phyloP scores from a whole-genome alignment of 805 yeast genomes.

The Monosporozyma solicola region DNA sequence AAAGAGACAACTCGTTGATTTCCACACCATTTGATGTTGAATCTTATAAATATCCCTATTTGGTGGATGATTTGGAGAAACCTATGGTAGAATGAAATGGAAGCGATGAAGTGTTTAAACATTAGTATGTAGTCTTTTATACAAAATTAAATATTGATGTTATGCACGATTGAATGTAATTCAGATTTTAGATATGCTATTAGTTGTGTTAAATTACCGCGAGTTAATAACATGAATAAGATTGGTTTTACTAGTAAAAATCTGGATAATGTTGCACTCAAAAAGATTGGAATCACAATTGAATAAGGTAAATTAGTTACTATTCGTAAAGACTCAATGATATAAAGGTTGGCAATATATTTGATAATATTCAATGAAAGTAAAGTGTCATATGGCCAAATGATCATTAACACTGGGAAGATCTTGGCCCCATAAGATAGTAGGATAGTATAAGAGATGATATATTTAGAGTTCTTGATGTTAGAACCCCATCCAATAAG shows the following conservation, averaged over 20 bases:
- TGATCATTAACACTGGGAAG: conserved; percentile 85
- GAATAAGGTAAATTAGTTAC: conserved; percentile 31
- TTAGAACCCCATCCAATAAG: conserved; percentile 30
- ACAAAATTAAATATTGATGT: neutral
- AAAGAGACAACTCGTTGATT: conserved; percentile 22
- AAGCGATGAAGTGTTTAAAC: too few species aligned
- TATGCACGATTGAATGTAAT: neutral
- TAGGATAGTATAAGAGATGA: conserved; percentile 56
- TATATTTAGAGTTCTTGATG: conserved; percentile 16
- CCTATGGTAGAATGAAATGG: conserved; percentile 54
- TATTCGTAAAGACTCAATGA: conserved; percentile 54
- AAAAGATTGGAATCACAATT: conserved; percentile 14
- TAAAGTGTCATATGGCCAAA: conserved; percentile 93
- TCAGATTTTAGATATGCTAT: conserved; percentile 1
- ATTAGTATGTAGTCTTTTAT: neutral
- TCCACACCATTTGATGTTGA: conserved; percentile 26
- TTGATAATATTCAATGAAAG: conserved; percentile 52
- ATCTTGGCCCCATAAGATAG: conserved; percentile 73
- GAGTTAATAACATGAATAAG: conserved; percentile 15
- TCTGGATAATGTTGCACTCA: conserved; percentile 13
- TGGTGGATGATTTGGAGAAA: conserved; percentile 65
- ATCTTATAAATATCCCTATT: conserved; percentile 69
- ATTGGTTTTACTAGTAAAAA: conserved; percentile 15
- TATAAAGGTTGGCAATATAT: conserved; percentile 49
- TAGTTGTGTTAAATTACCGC: conserved; percentile 1